Base-by-base conservation (phyloP, 352 stramenopile genomes). In the Pythium coloratum region DNA sequence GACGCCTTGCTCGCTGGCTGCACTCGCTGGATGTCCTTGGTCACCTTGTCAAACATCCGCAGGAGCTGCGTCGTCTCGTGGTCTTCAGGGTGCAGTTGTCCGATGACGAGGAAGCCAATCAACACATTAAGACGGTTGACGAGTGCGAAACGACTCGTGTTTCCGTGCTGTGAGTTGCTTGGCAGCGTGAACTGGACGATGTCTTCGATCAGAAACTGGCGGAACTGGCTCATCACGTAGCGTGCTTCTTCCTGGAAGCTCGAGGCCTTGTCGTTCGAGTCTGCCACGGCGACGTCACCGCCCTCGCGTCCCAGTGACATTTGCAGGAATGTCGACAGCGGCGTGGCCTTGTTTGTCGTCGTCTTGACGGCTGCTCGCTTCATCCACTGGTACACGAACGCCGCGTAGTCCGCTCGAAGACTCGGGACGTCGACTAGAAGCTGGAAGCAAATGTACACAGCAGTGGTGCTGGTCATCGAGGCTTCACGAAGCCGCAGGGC, bases 351-450 rank as follows among this genome's bases (percentile, higher is more conserved):
- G 3, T 59, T 40, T 9, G 58, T 49, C 14, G 44, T 50, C 16
- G 24, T 30, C 18, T 46, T 51, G 18, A 32, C 33, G 57, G 49
- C 40, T 20, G 63, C 54, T 20, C 66, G 38, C 38, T 69, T 70
- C 51, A 70, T 64, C 76, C 77, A 82, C 44, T 87, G 70, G 32
- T 77, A 78, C 38, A 90, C 59, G 49, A 85, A 88, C 42, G 80
- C 55, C 40, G 55, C 67, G 26, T 74, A 71, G 26, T 44, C 44
- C 10, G 28, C 49, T 8, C 60, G 58, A 1, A 76, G 59, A 9
- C 26, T 66, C 6, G 70, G 55, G 2, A 73, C 32, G 24, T 62
- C 61, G 0, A 71, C 49, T 0, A 71, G 60, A 1, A 81, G 50
- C 16, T 76, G 68, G 20, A 81, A 70, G 18, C 59, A 64, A 0